Evolutionary conservation across 2,329 filamentous ascomycete genomes (phyloP).

Genomic region (Colletotrichum sp.): DNA sequence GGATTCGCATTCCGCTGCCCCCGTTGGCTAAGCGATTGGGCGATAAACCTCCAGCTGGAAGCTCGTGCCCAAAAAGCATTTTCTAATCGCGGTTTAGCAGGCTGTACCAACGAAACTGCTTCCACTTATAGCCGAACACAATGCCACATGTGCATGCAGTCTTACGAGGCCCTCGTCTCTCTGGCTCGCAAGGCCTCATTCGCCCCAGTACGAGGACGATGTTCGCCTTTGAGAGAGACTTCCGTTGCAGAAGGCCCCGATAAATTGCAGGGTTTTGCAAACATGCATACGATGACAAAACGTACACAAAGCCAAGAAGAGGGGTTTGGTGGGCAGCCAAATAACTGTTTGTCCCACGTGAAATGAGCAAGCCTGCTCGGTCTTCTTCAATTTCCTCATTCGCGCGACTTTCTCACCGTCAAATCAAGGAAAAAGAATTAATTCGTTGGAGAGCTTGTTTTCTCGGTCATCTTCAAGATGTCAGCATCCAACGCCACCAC

Average conservation of each 20-base stretch:
- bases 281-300: neutral
- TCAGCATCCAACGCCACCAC: too few species aligned
- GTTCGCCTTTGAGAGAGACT: neutral
- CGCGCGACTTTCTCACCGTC: too few species aligned
- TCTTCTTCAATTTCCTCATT: too few species aligned
- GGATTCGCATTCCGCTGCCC: neutral
- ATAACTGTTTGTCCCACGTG: too few species aligned
- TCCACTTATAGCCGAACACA: neutral
- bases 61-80: neutral
- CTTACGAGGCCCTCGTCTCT: neutral
- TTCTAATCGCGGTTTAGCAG: neutral
- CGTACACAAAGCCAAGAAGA: neutral
- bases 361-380: too few species aligned
- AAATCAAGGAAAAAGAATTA: too few species aligned
- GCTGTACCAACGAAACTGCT: neutral
- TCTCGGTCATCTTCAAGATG: too few species aligned
- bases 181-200: neutral
- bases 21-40: neutral
- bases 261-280: neutral
- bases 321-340: neutral
- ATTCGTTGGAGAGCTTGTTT: too few species aligned
- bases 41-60: neutral
- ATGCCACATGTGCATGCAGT: neutral
- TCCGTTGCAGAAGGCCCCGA: neutral
- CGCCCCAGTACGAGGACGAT: neutral